Base-by-base conservation (phyloP, 148 eudicot genomes). In the Amaranthus hypochondriacus region DNA sequence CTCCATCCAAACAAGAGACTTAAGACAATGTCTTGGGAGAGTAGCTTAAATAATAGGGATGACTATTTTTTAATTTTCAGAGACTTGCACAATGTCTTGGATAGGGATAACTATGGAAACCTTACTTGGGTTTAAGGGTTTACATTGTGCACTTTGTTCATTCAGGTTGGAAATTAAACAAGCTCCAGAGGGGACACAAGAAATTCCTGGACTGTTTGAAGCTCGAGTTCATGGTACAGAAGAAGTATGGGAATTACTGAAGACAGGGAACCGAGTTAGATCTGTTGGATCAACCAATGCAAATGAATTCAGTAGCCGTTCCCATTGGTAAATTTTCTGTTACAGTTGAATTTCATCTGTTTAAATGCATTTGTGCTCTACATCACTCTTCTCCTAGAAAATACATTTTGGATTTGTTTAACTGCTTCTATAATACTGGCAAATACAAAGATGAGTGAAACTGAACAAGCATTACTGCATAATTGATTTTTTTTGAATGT, bases 221-320 rank as follows among this genome's bases (percentile, higher is more conserved):
- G 85, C 91, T 53, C 83, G 71, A 43, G 98, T 87, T 21, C 70
- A 77, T 76, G 77, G 82, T 60, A 91, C 97, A 51, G 82, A 86
- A 77, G 96, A 87, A 82, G 98, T 94, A 6, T 94, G 97, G 98
- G 90, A 86, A 74, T 81, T 91, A 66, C 95, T 94, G 8, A 87
- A 82, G 79, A 79, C 84, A 6, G 98, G 98, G 57, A 91, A 91
- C 77, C 83, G 76, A 69, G 92, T 81, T 56, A 88, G 98, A 84
- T 91, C 97, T 75, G 96, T 94, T 65, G 97, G 98, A 74, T 89
- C 96, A 44, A 94, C 98, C 44, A 91, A 86, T 77, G 97, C 98
- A 28, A 94, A 94, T 79, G 97, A 94, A 81, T 83, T 84, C 67
- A 94, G 98, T 67, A 91, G 98, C 87, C 96, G 97, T 57, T 94